Evolutionary conservation across 352 stramenopile species (phyloP).

Genomic region (Phytophthora capsici): DNA sequence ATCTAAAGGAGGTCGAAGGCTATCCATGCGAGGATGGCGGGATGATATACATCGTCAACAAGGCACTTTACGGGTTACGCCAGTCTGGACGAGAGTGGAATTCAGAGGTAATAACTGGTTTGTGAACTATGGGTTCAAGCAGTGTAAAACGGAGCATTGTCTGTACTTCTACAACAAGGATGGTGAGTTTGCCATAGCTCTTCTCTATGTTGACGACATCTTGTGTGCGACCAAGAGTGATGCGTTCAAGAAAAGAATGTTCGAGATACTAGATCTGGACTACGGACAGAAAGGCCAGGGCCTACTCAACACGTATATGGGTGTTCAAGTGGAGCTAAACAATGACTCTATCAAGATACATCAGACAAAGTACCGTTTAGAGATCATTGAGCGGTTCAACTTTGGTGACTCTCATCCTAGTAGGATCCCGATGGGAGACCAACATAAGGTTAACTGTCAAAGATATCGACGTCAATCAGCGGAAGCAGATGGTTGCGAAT

Average conservation of each 20-base stretch:
- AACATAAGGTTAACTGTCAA: background rate
- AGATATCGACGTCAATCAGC: no score
- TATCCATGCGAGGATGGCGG: background rate
- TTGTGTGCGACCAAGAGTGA: no score
- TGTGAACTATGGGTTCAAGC: background rate
- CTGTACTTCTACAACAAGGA: no score
- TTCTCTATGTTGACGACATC: no score
- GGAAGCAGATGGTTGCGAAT: background rate
- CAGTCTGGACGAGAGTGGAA: conserved; percentile 10
- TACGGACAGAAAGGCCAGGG: no score
- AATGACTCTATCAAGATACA: no score
- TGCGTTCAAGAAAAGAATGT: no score
- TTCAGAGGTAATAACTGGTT: conserved; percentile 1
- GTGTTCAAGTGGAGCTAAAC: no score
- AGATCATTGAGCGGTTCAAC: background rate
- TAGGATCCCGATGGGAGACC: background rate
- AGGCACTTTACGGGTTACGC: background rate
- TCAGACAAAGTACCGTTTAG: background rate
- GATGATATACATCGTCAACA: background rate
- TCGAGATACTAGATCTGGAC: no score
- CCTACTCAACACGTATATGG: no score
- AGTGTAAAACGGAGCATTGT: background rate
- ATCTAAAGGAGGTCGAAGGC: background rate
- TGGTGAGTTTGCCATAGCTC: no score
- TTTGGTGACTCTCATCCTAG: background rate